Percentiles rank a stretch among this genome's conserved stretches.
These are phyloP conservation scores for Schwanniomyces etchellsii DNA, from an alignment of 1,139 yeast species.

Conservation along the genomic window DNA sequence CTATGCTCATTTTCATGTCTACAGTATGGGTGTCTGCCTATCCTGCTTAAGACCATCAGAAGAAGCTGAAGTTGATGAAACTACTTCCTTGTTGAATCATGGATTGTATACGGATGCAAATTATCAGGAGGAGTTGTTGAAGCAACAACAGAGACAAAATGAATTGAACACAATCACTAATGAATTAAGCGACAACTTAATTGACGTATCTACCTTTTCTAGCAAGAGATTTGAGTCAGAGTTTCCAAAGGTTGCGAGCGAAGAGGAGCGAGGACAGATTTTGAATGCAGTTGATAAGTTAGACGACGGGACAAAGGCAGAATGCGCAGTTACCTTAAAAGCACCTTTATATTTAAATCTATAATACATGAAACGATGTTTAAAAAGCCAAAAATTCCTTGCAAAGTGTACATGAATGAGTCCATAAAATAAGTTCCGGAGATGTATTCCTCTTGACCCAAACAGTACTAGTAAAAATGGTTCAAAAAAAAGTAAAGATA, in stretches of 20 bases:
- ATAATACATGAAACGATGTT: constrained; percentile 6
- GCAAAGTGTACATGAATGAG: no score
- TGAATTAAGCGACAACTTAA: constrained; percentile 38
- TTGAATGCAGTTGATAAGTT: constrained; percentile 14
- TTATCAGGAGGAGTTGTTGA: constrained; percentile 33
- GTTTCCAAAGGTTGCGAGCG: constrained; percentile 12
- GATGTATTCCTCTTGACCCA: neutral
- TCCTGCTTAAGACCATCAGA: constrained; percentile 37
- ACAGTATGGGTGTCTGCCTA: constrained; percentile 41
- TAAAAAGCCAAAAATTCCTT: neutral
- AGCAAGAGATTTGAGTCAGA: constrained; percentile 12
- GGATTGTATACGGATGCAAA: constrained; percentile 28
- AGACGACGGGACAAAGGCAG: constrained; percentile 15
- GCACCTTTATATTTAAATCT: constrained; percentile 29
- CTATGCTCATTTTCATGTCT: no score
- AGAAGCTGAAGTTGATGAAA: constrained; percentile 38
- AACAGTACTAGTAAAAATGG: neutral
- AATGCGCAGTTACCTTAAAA: constrained; percentile 16
- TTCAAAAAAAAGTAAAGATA: constrained; percentile 6
- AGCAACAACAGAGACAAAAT: constrained; percentile 39
- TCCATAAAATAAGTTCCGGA: no score
- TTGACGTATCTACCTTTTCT: constrained; percentile 40
- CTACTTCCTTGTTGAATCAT: constrained; percentile 29
- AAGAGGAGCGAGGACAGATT: constrained; percentile 18
- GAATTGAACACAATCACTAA: constrained; percentile 38